These are phyloP conservation scores for Jacaranda mimosifolia DNA, from an alignment of 257 asterid species.

Conservation along the genomic window DNA sequence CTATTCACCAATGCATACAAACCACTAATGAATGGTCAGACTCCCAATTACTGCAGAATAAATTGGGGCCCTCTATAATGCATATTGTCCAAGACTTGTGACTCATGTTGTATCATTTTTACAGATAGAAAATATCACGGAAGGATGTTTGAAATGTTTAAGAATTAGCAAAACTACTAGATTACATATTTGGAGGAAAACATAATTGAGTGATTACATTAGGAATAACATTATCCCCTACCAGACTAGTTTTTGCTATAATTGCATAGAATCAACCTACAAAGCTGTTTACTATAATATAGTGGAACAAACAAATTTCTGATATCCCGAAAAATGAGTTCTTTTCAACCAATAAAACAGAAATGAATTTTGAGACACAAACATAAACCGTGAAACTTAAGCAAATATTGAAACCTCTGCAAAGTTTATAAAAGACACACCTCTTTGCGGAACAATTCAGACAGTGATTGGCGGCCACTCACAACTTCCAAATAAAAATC, in stretches of 20 bases:
- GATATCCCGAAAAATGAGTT: background rate
- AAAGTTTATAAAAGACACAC: constrained; percentile 42
- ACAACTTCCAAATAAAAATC: constrained; percentile 76
- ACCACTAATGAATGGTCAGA: constrained; percentile 1
- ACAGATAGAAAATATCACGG: too few relatives aligned
- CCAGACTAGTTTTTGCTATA: background rate
- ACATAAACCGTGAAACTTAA: background rate
- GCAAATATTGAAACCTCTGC: background rate
- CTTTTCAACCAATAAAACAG: constrained; percentile 1
- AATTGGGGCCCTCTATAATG: background rate
- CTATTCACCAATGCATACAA: background rate
- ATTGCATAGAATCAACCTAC: background rate
- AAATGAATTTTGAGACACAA: constrained; percentile 25
- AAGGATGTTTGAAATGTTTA: background rate
- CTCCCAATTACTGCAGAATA: background rate
- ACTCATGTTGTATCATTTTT: background rate
- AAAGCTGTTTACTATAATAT: background rate
- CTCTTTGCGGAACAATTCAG: constrained; percentile 69
- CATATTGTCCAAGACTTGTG: background rate
- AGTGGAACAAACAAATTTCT: background rate
- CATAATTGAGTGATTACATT: background rate
- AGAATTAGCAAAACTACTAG: background rate
- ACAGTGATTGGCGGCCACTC: constrained; percentile 62
- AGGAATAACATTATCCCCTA: constrained; percentile 2
- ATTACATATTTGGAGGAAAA: constrained; percentile 14